A percentile compares a stretch with the other conserved stretches of the same genome.
Conservation (phyloP, 169 alveolate genomes). For the Cryptosporidium sp. region DNA sequence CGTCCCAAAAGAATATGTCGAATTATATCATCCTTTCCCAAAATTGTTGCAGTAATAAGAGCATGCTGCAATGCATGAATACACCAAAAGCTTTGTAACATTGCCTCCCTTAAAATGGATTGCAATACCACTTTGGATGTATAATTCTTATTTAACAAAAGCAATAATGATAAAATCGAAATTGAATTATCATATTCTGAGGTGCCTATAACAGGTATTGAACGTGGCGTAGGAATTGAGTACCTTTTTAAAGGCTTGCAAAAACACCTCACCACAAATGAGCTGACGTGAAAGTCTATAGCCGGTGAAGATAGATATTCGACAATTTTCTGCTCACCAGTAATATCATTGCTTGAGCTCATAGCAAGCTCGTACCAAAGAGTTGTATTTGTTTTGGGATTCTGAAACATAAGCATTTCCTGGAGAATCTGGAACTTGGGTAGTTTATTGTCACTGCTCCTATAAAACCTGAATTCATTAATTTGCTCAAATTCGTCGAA, state of each 20-base stretch:
- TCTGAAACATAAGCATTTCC: slow-evolving; percentile 59
- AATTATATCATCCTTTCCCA: slow-evolving; percentile 53
- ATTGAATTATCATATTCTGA: slow-evolving; percentile 43
- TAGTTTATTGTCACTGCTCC: neutral
- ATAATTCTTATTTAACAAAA: slow-evolving; percentile 28
- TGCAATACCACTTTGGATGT: slow-evolving; percentile 58
- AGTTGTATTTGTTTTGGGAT: slow-evolving; percentile 57
- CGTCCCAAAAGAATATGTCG: slow-evolving; percentile 46
- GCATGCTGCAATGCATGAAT: slow-evolving; percentile 69
- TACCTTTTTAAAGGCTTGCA: slow-evolving; percentile 39
- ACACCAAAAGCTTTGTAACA: slow-evolving; percentile 75
- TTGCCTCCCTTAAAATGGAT: slow-evolving; percentile 55
- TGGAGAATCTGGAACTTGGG: slow-evolving; percentile 16
- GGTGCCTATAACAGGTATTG: slow-evolving; percentile 61
- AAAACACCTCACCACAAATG: slow-evolving; percentile 46
- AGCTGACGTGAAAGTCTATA: slow-evolving; percentile 13
- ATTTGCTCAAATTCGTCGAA: neutral
- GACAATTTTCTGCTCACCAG: slow-evolving; percentile 44
- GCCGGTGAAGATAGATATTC: slow-evolving; percentile 58
- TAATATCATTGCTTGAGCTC: neutral
- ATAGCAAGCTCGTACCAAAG: slow-evolving; percentile 64
- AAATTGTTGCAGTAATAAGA: slow-evolving; percentile 58
- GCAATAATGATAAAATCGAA: slow-evolving; percentile 34
- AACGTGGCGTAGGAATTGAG: slow-evolving; percentile 55
- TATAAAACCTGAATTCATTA: neutral